A percentile compares a stretch with the other conserved stretches of the same genome.
These are phyloP conservation scores for Hypoxylon sp. DNA, from an alignment of 2,329 filamentous ascomycete genomes.

Conservation along the genomic window DNA sequence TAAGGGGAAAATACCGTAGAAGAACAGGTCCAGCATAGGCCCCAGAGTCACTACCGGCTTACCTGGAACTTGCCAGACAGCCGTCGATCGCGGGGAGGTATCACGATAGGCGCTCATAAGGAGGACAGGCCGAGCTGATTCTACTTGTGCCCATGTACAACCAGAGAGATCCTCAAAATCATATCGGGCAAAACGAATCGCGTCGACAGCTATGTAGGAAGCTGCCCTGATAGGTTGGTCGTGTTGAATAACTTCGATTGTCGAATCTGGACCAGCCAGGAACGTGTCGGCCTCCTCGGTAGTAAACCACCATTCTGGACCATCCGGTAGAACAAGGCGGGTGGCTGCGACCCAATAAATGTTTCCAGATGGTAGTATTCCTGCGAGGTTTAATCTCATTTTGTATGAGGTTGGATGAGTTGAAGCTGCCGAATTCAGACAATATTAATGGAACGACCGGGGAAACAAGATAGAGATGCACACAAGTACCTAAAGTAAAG, in stretches of 20 bases:
- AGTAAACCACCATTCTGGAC: conserved; percentile 7
- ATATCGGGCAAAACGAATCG: conserved; percentile 4
- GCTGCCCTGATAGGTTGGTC: background rate
- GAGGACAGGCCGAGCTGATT: conserved; percentile 14
- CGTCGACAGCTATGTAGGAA: conserved; percentile 9
- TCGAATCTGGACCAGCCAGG: background rate
- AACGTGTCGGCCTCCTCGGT: background rate
- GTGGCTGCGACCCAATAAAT: conserved; percentile 1
- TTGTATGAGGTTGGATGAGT: no score
- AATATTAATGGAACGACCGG: no score
- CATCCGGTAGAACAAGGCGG: background rate
- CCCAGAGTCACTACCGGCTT: background rate
- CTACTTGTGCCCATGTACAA: background rate
- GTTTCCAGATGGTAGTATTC: no score
- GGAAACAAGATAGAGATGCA: background rate
- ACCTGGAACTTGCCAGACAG: background rate
- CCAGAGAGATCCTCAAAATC: background rate
- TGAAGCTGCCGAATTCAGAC: no score
- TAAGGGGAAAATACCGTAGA: background rate
- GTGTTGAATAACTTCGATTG: background rate
- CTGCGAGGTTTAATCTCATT: no score
- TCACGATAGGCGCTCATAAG: background rate
- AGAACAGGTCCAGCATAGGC: conserved; percentile 5
- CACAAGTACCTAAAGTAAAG: no score
- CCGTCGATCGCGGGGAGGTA: background rate